phyloP scores from a whole-genome alignment of 73 alveolate species.

The Paramecium tetraurelia region DNA sequence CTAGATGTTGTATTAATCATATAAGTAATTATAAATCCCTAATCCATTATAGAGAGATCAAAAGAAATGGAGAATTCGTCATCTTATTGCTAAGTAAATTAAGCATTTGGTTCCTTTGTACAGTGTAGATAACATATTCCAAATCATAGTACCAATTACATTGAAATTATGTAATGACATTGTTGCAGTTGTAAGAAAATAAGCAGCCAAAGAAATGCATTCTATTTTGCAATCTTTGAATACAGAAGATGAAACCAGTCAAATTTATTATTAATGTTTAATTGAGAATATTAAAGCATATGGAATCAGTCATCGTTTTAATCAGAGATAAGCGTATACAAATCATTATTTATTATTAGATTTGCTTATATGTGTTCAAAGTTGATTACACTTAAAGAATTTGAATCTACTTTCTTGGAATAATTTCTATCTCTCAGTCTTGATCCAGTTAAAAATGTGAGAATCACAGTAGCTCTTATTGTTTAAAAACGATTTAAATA shows the following conservation, averaged over 20 bases:
- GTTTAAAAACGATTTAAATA: slow-evolving; percentile 1
- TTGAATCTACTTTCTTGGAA: slow-evolving; percentile 18
- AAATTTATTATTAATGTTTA: slow-evolving; percentile 17
- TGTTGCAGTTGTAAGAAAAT: slow-evolving; percentile 4
- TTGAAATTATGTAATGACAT: slow-evolving; percentile 59
- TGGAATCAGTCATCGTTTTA: slow-evolving; percentile 15
- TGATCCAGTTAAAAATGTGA: slow-evolving; percentile 28
- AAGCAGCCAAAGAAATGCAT: slow-evolving; percentile 32
- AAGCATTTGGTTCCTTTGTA: slow-evolving; percentile 30
- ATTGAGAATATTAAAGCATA: slow-evolving; percentile 27
- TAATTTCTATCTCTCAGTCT: background rate
- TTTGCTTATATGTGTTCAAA: slow-evolving; percentile 43
- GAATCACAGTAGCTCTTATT: slow-evolving; percentile 15
- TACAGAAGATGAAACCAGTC: background rate
- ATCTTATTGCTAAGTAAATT: slow-evolving; percentile 56
- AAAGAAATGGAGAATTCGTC: slow-evolving; percentile 62
- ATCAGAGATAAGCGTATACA: slow-evolving; percentile 14
- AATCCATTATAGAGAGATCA: slow-evolving; percentile 2
- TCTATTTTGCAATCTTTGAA: background rate
- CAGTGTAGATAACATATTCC: slow-evolving; percentile 37
- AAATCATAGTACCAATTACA: slow-evolving; percentile 58
- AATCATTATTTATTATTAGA: background rate
- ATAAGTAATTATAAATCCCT: background rate
- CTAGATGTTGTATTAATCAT: slow-evolving; percentile 53
- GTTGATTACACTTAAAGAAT: background rate